Percentiles rank a stretch among this genome's conserved stretches.
These are phyloP conservation scores for Zea mays DNA, from an alignment of 176 grass and related monocot species.

Conservation along the genomic window Zm-B73-REFERENCE-NAM-5.0 NC_050100.1:154597001-154597500, in stretches of 20 bases:
- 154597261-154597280: slow-evolving; percentile 68
- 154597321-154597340: slow-evolving; percentile 56
- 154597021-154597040: slow-evolving; percentile 1
- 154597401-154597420: slow-evolving; percentile 80
- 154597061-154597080: not conserved
- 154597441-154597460: slow-evolving; percentile 48
- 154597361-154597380: slow-evolving; percentile 54
- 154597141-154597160: slow-evolving; percentile 12
- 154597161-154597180: slow-evolving; percentile 9
- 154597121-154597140: slow-evolving; percentile 21
- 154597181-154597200: not conserved
- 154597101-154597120: slow-evolving; percentile 7
- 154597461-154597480: slow-evolving; percentile 63
- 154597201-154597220: not conserved
- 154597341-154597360: slow-evolving; percentile 70
- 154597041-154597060: not conserved
- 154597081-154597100: not conserved
- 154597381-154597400: slow-evolving; percentile 70
- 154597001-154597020: slow-evolving; percentile 39
- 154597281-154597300: slow-evolving; percentile 81
- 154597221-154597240: slow-evolving; percentile 24
- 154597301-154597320: slow-evolving; percentile 65
- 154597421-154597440: slow-evolving; percentile 70
- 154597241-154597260: slow-evolving; percentile 96
- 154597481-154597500: slow-evolving; percentile 71